Percentiles rank a stretch among this genome's conserved stretches.
phyloP scores from a whole-genome alignment of 1,139 yeast genomes.

The Geotrichum bryndzae region DNA sequence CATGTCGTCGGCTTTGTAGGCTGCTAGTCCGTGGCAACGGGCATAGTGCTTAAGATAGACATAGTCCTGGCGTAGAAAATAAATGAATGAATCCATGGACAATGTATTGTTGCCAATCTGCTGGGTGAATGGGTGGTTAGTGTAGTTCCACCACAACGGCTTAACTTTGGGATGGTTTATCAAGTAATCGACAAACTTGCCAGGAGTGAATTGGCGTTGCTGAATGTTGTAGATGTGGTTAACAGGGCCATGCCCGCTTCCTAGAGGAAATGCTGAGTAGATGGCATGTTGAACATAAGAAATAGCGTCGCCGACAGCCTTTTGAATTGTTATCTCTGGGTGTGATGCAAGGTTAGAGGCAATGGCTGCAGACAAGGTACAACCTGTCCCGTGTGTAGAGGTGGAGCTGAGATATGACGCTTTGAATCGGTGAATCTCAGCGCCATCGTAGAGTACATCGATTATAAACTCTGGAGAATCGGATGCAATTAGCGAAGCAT shows the following conservation, averaged over 20 bases:
- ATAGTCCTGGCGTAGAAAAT: slow-evolving; percentile 66
- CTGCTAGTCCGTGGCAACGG: slow-evolving; percentile 59
- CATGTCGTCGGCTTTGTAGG: slow-evolving; percentile 54
- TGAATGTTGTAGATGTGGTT: slow-evolving; percentile 46
- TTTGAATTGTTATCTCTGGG: slow-evolving; percentile 32
- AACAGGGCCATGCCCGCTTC: slow-evolving; percentile 68
- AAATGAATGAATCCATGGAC: slow-evolving; percentile 46
- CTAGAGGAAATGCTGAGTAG: slow-evolving; percentile 39
- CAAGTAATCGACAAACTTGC: slow-evolving; percentile 47
- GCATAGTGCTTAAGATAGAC: slow-evolving; percentile 65
- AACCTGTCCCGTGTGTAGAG: slow-evolving; percentile 87
- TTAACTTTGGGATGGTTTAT: slow-evolving; percentile 51
- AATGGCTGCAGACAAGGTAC: slow-evolving; percentile 78
- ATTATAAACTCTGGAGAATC: slow-evolving; percentile 35
- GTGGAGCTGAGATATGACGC: slow-evolving; percentile 46
- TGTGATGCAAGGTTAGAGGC: slow-evolving; percentile 68
- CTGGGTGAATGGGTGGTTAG: slow-evolving; percentile 56
- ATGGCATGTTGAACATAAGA: slow-evolving; percentile 67
- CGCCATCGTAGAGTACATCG: slow-evolving; percentile 58
- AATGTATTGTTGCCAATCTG: slow-evolving; percentile 50
- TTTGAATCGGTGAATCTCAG: slow-evolving; percentile 42
- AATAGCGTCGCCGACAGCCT: slow-evolving; percentile 52
- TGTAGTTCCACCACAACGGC: slow-evolving; percentile 53
- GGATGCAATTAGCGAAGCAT: slow-evolving; percentile 22
- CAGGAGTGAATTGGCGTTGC: slow-evolving; percentile 37